Percentiles rank a stretch among this genome's conserved stretches.
phyloP scores from a whole-genome alignment of 2,329 filamentous ascomycete species.

The Colletotrichum theobromicola region DNA sequence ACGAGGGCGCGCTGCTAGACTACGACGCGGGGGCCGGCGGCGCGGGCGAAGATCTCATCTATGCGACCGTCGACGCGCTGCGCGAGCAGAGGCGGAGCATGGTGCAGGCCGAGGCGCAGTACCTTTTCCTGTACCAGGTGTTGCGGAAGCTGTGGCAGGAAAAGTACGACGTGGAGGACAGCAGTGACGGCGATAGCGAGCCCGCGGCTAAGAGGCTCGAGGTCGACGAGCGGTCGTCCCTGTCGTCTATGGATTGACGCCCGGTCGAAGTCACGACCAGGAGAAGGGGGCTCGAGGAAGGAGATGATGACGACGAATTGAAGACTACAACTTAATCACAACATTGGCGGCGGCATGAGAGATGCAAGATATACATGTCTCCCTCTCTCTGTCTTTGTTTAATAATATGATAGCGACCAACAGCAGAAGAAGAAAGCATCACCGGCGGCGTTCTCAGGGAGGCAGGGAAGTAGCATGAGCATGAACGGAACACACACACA shows the following conservation, averaged over 20 bases:
- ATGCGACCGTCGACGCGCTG: conserved; percentile 78
- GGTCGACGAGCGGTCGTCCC: conserved; percentile 42
- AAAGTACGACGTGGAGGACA: conserved; percentile 52
- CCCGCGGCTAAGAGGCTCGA: conserved; percentile 60
- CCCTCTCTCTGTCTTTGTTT: neutral
- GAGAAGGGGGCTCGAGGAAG: neutral
- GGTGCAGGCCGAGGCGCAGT: conserved; percentile 90
- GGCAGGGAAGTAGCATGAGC: neutral
- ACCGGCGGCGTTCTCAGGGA: neutral
- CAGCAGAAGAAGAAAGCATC: neutral
- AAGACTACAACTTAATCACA: neutral
- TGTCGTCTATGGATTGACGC: conserved; percentile 37
- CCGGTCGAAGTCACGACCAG: neutral
- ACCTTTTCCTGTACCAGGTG: conserved; percentile 87
- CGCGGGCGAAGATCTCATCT: conserved; percentile 67
- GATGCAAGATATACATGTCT: neutral
- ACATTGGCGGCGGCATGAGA: neutral
- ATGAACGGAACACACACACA: neutral
- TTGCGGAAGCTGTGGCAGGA: conserved; percentile 77
- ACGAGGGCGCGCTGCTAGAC: conserved; percentile 70
- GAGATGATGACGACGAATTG: neutral
- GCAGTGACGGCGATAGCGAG: conserved; percentile 41
- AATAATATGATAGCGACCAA: neutral
- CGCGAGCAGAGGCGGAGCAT: conserved; percentile 91
- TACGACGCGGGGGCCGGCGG: conserved; percentile 37